A percentile compares a stretch with the other conserved stretches of the same genome.
Conservation (phyloP, 1,139 yeast genomes). For the Hemisphaericaspora subhashii region DNA sequence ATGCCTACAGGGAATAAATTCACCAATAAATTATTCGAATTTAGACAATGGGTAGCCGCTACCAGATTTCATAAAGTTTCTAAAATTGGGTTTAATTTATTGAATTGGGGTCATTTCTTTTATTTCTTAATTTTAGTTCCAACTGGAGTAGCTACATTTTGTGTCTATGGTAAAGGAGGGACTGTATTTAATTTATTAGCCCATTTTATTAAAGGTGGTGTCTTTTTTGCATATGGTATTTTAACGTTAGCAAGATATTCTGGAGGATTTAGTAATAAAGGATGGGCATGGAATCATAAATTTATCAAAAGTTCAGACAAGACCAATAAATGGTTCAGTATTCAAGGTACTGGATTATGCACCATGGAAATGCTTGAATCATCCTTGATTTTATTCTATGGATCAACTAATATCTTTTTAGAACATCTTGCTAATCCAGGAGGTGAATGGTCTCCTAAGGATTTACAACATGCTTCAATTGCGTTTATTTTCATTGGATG, state of each 20-base stretch:
- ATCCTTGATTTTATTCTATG: constrained; percentile 78
- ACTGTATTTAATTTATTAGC: constrained; percentile 82
- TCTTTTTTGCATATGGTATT: constrained; percentile 74
- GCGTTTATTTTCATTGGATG: constrained; percentile 94
- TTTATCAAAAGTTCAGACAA: constrained; percentile 22
- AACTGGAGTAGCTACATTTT: constrained; percentile 77
- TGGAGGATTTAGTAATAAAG: constrained; percentile 72
- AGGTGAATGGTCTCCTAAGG: constrained; percentile 88
- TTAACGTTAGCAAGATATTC: constrained; percentile 79
- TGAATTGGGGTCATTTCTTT: constrained; percentile 68
- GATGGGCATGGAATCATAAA: constrained; percentile 90
- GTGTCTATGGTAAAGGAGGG: constrained; percentile 63
- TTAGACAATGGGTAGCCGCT: constrained; percentile 11
- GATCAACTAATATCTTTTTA: constrained; percentile 81
- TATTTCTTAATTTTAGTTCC: constrained; percentile 61
- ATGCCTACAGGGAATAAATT: neutral
- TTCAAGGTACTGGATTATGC: constrained; percentile 56
- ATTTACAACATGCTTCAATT: constrained; percentile 90
- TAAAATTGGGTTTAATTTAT: constrained; percentile 41
- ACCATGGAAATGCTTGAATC: constrained; percentile 89
- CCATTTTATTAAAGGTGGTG: constrained; percentile 95
- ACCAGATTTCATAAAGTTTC: constrained; percentile 12
- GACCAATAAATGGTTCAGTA: constrained; percentile 20
- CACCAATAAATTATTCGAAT: constrained; percentile 6
- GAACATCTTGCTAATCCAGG: constrained; percentile 79